These are phyloP conservation scores for Clonostachys sp. DNA, from an alignment of 2,329 filamentous ascomycete species.

Conservation along the genomic window DNA sequence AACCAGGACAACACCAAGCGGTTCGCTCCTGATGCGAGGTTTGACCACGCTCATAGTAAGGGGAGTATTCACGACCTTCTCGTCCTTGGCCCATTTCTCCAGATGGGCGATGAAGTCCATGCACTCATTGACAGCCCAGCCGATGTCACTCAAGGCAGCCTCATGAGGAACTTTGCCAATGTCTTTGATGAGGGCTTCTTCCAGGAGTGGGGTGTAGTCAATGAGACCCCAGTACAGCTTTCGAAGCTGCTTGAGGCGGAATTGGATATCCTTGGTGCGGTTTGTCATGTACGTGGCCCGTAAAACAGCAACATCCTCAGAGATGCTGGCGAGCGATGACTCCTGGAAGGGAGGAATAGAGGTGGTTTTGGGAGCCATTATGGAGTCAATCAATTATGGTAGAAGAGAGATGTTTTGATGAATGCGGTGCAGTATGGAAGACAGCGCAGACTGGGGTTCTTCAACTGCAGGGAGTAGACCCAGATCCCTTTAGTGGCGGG, in stretches of 20 bases:
- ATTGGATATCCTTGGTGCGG: conserved; percentile 78
- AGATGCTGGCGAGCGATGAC: conserved; percentile 65
- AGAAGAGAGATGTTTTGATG: too few species aligned
- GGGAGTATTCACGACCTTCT: conserved; percentile 66
- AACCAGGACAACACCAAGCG: conserved; percentile 75
- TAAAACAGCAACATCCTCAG: conserved; percentile 52
- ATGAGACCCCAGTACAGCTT: conserved; percentile 92
- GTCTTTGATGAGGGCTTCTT: conserved; percentile 73
- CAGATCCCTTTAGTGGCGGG: too few species aligned
- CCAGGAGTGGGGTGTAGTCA: conserved; percentile 69
- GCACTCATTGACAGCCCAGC: conserved; percentile 78
- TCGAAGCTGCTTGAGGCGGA: conserved; percentile 79
- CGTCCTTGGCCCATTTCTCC: conserved; percentile 78
- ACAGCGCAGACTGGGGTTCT: too few species aligned
- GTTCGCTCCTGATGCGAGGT: conserved; percentile 80
- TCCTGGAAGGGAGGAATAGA: conserved; percentile 45
- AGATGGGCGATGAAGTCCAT: conserved; percentile 74
- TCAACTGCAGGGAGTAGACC: too few species aligned
- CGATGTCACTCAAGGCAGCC: conserved; percentile 67
- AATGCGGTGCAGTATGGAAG: too few species aligned
- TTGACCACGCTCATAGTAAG: conserved; percentile 64
- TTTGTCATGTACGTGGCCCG: conserved; percentile 71
- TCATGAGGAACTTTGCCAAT: conserved; percentile 76
- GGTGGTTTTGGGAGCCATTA: conserved; percentile 31
- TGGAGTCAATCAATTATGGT: conserved; percentile 2